Evolutionary conservation across 2,329 filamentous ascomycete genomes (phyloP).

Genomic region (Nannizziopsis barbatae): DNA sequence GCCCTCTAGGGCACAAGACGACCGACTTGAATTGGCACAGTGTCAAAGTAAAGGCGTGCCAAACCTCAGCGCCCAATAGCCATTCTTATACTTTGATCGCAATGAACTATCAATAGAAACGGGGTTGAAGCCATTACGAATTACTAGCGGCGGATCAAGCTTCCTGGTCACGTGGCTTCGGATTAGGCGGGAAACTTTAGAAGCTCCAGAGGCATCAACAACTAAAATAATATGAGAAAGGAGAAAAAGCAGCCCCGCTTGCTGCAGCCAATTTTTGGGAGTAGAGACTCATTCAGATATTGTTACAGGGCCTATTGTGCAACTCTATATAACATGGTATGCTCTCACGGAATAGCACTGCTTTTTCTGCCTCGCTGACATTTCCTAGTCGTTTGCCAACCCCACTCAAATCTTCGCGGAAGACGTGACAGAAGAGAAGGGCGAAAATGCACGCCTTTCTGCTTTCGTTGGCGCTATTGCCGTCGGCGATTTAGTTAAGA

Average conservation of each 20-base stretch:
- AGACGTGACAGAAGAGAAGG: constrained; percentile 94
- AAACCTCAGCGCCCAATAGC: neutral
- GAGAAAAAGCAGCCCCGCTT: no score
- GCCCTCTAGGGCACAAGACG: no score
- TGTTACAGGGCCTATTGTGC: neutral
- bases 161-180: neutral
- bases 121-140: neutral
- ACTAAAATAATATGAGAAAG: no score
- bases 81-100: neutral
- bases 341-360: neutral
- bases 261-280: neutral
- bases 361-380: constrained; percentile 6
- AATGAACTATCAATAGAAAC: no score
- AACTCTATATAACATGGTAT: constrained; percentile 13
- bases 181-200: neutral
- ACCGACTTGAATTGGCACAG: neutral
- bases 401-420: constrained; percentile 97
- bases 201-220: constrained; percentile 1
- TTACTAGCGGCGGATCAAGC: neutral
- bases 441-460: constrained; percentile 96
- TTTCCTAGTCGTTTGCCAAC: constrained; percentile 41
- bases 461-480: constrained; percentile 97
- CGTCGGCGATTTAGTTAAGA: constrained; percentile 94
- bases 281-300: neutral
- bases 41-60: neutral